Evolutionary conservation across 768 basidiomycete genomes (phyloP).

Genomic region (Rubroboletus satanas): DNA sequence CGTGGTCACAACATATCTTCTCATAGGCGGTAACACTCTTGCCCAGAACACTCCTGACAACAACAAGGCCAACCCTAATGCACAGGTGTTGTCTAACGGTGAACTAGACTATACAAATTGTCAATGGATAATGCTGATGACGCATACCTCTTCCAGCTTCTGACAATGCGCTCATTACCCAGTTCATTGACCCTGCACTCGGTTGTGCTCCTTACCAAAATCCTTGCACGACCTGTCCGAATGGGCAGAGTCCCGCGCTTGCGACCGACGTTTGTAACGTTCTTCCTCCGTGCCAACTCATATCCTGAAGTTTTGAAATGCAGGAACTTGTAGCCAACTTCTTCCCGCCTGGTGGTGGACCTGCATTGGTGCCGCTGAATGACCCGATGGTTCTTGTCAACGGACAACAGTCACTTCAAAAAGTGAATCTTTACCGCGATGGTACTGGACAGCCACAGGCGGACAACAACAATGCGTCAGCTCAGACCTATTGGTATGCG

Average conservation of each 20-base stretch:
- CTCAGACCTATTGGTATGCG: slow-evolving; percentile 19
- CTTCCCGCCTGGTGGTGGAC: slow-evolving; percentile 23
- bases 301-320: neutral
- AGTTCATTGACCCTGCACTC: slow-evolving; percentile 25
- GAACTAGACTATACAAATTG: neutral
- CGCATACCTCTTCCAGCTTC: slow-evolving; percentile 13
- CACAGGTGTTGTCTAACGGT: slow-evolving; percentile 25
- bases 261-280: slow-evolving; percentile 19
- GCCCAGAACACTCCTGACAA: slow-evolving; percentile 27
- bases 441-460: slow-evolving; percentile 27
- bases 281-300: neutral
- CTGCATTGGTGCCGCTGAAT: slow-evolving; percentile 24
- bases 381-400: slow-evolving; percentile 27
- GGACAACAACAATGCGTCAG: slow-evolving; percentile 22
- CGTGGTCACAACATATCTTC: slow-evolving; percentile 27
- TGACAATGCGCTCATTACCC: slow-evolving; percentile 24
- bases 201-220: slow-evolving; percentile 26
- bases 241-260: slow-evolving; percentile 17
- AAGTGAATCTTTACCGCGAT: slow-evolving; percentile 27
- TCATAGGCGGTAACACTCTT: slow-evolving; percentile 21
- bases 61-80: slow-evolving; percentile 22
- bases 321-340: slow-evolving; percentile 25
- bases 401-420: slow-evolving; percentile 21
- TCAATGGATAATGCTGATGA: neutral
- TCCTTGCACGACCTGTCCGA: slow-evolving; percentile 23